A percentile compares a stretch with the other conserved stretches of the same genome.
Conservation (phyloP, 2,329 filamentous ascomycete species). For the Phyllosticta ampelicida region DNA sequence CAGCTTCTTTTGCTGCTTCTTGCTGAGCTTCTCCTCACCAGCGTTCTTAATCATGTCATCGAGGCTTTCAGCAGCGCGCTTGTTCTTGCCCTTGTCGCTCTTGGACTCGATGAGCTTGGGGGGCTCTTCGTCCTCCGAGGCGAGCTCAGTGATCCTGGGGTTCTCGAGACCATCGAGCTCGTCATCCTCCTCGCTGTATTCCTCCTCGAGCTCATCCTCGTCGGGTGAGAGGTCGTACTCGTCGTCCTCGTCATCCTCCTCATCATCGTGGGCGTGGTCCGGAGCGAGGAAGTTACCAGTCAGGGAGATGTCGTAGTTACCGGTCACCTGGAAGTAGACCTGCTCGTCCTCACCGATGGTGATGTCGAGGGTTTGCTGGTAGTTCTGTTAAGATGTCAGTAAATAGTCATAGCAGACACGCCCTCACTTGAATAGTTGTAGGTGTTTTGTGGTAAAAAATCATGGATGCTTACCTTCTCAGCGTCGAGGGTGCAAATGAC, state of each 20-base stretch:
- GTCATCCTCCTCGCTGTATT: slow-evolving; percentile 38
- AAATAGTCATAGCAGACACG: neutral
- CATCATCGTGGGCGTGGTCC: slow-evolving; percentile 46
- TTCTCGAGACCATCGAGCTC: slow-evolving; percentile 54
- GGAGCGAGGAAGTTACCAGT: slow-evolving; percentile 91
- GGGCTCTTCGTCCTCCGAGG: slow-evolving; percentile 54
- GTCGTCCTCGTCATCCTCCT: slow-evolving; percentile 51
- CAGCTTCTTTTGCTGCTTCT: slow-evolving; percentile 96
- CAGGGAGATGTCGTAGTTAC: slow-evolving; percentile 81
- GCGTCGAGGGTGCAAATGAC: slow-evolving; percentile 95
- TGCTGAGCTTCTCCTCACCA: slow-evolving; percentile 68
- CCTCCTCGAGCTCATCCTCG: slow-evolving; percentile 58
- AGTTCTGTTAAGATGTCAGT: slow-evolving; percentile 51
- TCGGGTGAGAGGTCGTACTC: slow-evolving; percentile 76
- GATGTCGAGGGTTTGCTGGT: slow-evolving; percentile 91
- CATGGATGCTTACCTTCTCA: slow-evolving; percentile 56
- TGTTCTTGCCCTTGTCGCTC: slow-evolving; percentile 69
- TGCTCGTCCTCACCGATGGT: slow-evolving; percentile 80
- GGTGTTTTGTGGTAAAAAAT: neutral
- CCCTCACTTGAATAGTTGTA: neutral
- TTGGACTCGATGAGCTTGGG: slow-evolving; percentile 40
- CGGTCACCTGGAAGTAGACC: slow-evolving; percentile 84
- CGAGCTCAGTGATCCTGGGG: slow-evolving; percentile 74
- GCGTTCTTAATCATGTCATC: slow-evolving; percentile 76
- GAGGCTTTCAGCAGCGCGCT: slow-evolving; percentile 73